Percentiles rank a stretch among this genome's conserved stretches.
phyloP scores from a whole-genome alignment of 192 early-diverging fungal species.

The Haplosporangium gracile region DNA sequence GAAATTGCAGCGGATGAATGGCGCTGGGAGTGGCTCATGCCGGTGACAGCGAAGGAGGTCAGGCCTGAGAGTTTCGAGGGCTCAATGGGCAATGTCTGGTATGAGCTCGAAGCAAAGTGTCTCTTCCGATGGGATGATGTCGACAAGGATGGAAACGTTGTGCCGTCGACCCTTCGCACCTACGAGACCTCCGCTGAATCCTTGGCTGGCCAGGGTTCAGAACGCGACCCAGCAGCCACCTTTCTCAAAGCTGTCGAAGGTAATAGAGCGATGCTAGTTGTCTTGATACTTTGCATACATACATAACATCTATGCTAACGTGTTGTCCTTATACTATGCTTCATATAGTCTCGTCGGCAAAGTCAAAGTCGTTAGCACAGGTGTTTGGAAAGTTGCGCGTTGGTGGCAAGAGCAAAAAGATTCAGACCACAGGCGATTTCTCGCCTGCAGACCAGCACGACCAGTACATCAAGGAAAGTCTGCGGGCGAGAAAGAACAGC shows the following conservation, averaged over 20 bases:
- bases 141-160: conserved; percentile 18
- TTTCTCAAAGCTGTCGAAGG: conserved; percentile 11
- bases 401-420: conserved; percentile 31
- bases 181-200: background rate
- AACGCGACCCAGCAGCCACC: background rate
- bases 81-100: conserved; percentile 52
- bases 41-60: conserved; percentile 33
- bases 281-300: background rate
- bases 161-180: background rate
- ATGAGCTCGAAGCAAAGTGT: conserved; percentile 50
- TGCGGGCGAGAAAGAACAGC: conserved; percentile 21
- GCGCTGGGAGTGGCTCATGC: conserved; percentile 52
- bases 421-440: conserved; percentile 28
- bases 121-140: conserved; percentile 43
- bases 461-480: conserved; percentile 21
- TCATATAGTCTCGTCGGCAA: conserved; percentile 14
- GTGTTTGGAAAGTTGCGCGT: conserved; percentile 40
- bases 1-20: conserved; percentile 39
- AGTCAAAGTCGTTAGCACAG: conserved; percentile 21
- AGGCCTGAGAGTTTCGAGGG: conserved; percentile 54
- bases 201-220: background rate
- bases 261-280: background rate
- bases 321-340: no score
- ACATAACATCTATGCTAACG: background rate
- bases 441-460: conserved; percentile 22